A percentile compares a stretch with the other conserved stretches of the same genome.
Conservation (phyloP, 2,329 filamentous ascomycete species). For the Trichothecium sympodiale region DNA sequence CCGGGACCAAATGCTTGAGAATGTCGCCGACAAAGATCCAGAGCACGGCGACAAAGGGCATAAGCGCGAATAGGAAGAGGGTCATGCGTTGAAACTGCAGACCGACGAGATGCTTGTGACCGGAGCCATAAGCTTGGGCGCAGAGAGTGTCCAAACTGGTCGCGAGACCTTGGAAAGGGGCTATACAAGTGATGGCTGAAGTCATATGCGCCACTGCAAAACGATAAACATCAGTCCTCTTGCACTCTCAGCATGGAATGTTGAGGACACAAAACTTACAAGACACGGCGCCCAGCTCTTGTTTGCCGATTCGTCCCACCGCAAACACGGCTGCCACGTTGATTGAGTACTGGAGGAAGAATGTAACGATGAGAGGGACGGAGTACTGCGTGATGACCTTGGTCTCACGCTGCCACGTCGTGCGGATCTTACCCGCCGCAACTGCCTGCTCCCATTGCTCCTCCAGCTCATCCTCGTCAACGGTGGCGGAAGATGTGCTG, state of each 20-base stretch:
- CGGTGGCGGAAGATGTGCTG: slow-evolving; percentile 25
- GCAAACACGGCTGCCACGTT: slow-evolving; percentile 75
- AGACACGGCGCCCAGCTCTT: slow-evolving; percentile 35
- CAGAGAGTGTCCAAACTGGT: slow-evolving; percentile 89
- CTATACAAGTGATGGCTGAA: slow-evolving; percentile 66
- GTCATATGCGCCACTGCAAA: slow-evolving; percentile 54
- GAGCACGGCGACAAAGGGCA: slow-evolving; percentile 58
- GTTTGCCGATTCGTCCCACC: slow-evolving; percentile 62
- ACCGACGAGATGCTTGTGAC: slow-evolving; percentile 78
- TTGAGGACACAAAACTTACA: too few relatives aligned
- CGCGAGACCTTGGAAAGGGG: slow-evolving; percentile 72
- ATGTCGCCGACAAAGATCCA: slow-evolving; percentile 61
- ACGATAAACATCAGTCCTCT: too few relatives aligned
- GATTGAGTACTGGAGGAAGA: slow-evolving; percentile 71
- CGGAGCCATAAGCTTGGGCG: slow-evolving; percentile 86
- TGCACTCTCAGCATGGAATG: too few relatives aligned
- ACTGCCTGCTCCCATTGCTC: slow-evolving; percentile 82
- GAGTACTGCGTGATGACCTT: slow-evolving; percentile 69
- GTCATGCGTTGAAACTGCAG: slow-evolving; percentile 75
- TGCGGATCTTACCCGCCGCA: slow-evolving; percentile 67
- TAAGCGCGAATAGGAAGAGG: slow-evolving; percentile 61
- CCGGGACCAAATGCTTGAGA: slow-evolving; percentile 35
- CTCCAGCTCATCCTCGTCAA: slow-evolving; percentile 43
- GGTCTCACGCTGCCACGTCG: slow-evolving; percentile 82
- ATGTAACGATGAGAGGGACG: slow-evolving; percentile 57